Evolutionary conservation across 331 rosid genomes (phyloP), one percentile per base, ranked within the genome.

Genomic region (Pyrus hybrid): DNA sequence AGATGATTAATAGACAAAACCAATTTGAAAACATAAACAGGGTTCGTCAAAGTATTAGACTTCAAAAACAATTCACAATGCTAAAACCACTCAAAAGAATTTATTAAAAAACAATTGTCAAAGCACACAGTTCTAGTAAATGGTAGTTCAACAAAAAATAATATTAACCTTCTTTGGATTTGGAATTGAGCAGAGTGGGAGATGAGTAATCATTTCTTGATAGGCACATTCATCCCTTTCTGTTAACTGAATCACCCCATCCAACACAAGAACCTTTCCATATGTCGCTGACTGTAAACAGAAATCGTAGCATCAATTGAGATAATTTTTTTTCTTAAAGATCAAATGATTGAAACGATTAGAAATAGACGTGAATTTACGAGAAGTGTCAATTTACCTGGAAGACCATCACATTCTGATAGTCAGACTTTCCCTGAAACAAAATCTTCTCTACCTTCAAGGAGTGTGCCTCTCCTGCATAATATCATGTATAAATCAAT

Each of bases 161-260:
- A 29, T 18, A 69, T n/a, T 53, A 22, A 92, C 99, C 99, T 92
- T 95, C 81, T 82, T 87, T 37, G 99, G 98, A 78, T 87, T 87
- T 76, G 91, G 86, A 81, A 95, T 95, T 53, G 99, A 95, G 88
- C 99, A 91, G 35, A 95, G 91, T 56, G 99, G 96, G 82, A 95
- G 97, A 82, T 95, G 98, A n/a, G 93, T 79, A 76, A 95, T 95
- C 99, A 95, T 95, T 86, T 95, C 99, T 83, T 95, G 99, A 87
- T 95, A 95, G 70, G 99, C 97, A 76, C 99, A 95, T 83, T 95
- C 99, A 80, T 95, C 99, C 84, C 98, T 88, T 86, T 95, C 99
- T 0, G 99, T 95, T 64, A 95, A 93, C 86, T 95, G 99, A 91
- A 95, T 95, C 76, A 95, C 99, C 25, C 99, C 99, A 67, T 95